Evolutionary conservation across 352 stramenopile genomes (phyloP).

Genomic region (Phytophthora capsici): DNA sequence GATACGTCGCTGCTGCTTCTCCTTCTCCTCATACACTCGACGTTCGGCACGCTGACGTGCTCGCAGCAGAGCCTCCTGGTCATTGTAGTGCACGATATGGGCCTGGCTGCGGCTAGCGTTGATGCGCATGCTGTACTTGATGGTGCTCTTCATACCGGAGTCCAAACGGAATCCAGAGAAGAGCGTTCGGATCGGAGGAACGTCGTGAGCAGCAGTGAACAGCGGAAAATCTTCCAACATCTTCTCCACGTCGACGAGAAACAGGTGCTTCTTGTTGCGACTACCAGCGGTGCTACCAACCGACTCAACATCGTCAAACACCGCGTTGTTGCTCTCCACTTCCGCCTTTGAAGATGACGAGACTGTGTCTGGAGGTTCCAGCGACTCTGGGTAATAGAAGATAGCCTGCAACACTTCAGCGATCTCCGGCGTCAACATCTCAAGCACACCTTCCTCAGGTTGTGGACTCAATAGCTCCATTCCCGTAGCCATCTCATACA

Average conservation of each 20-base stretch:
- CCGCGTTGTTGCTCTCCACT: slow-evolving; percentile 12
- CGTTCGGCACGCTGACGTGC: slow-evolving; percentile 66
- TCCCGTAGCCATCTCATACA: slow-evolving; percentile 83
- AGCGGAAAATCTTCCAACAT: slow-evolving; percentile 48
- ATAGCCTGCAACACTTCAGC: slow-evolving; percentile 62
- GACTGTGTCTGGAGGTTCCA: slow-evolving; percentile 12
- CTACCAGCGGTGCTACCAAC: slow-evolving; percentile 27
- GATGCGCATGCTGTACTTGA: slow-evolving; percentile 80
- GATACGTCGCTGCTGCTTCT: slow-evolving; percentile 66
- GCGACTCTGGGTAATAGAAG: slow-evolving; percentile 45
- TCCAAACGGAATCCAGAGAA: slow-evolving; percentile 76
- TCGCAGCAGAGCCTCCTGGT: slow-evolving; percentile 55
- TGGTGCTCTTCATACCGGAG: slow-evolving; percentile 77
- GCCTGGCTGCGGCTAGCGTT: slow-evolving; percentile 74
- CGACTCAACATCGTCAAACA: slow-evolving; percentile 29
- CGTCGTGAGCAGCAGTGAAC: slow-evolving; percentile 41
- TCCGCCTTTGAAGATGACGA: slow-evolving; percentile 6
- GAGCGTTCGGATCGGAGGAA: slow-evolving; percentile 56
- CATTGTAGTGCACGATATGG: slow-evolving; percentile 74
- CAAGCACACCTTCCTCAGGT: slow-evolving; percentile 56
- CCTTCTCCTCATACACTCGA: slow-evolving; percentile 69
- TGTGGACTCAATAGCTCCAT: slow-evolving; percentile 51
- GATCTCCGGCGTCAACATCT: slow-evolving; percentile 61
- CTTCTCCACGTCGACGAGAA: slow-evolving; percentile 48
- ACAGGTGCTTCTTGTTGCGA: slow-evolving; percentile 42